Base-by-base conservation (phyloP, 352 stramenopile species). In the Aphanomyces cochlioides region DNA sequence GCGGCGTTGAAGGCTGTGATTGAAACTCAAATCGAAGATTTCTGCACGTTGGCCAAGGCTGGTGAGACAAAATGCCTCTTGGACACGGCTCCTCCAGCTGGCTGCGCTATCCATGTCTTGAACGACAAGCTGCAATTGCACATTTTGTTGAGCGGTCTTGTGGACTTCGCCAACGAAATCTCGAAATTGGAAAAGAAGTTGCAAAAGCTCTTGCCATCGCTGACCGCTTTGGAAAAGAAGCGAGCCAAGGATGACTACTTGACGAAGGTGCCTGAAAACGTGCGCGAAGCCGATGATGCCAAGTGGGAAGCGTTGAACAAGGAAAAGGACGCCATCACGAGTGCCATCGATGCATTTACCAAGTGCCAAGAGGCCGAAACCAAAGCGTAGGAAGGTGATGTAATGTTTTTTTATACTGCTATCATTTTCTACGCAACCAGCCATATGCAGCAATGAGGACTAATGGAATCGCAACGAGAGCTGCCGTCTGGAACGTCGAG, bases 11-110 rank as follows among this genome's bases (percentile, higher is more conserved):
- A 95, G 76, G 68, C 79, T 40, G 78, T 91, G 60, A 78, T 96
- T 21, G 77, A 87, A 59, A 76, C 80, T 7, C 90, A 98, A 74
- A 76, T 90, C 56, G 89, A 97, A 56, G 97, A 99, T 78, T 98
- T 99, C 61, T 84, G 78, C 66, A 99, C 96, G 39, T 84, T 99
- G 54, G 89, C 90, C 58, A 98, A 97, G 78, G 94, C 90, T 50
- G 90, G 90, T 10, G 81, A 88, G 68, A 92, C 91, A 60, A 90
- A 96, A 74, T 87, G 95, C 56, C 89, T 98, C 38, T 77, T 96
- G 68, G 76, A 78, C 17, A 86, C 96, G 54, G 84, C 88, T 58
- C 76, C 79, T 10, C 88, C 95, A 7, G 85, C 93, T 67, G 80
- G 92, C 72, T 90, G 92, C 80, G 94, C 92, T 73, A 97, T 97